Evolutionary conservation across 257 asterid genomes (phyloP).

Genomic region (Penstemon davidsonii): DNA sequence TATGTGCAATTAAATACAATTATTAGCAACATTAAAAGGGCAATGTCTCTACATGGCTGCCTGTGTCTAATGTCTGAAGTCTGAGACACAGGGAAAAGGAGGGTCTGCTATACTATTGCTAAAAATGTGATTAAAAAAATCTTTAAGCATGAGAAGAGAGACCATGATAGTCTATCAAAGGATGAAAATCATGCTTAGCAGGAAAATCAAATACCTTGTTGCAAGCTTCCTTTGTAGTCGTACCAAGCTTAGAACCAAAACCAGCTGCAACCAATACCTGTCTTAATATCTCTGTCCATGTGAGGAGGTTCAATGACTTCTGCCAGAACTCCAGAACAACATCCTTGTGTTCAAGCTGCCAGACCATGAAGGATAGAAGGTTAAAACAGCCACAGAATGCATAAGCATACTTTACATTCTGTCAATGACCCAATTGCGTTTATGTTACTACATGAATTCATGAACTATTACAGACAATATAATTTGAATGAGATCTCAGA

Average conservation of each 20-base stretch:
- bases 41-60: constrained; percentile 13
- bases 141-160: constrained; percentile 21
- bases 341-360: constrained; percentile 63
- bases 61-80: constrained; percentile 17
- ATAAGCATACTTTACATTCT: constrained; percentile 8
- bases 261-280: constrained; percentile 90
- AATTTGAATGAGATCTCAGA: background rate
- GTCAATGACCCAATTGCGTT: constrained; percentile 15
- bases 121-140: constrained; percentile 16
- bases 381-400: constrained; percentile 18
- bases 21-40: background rate
- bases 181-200: constrained; percentile 23
- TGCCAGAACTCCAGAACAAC: constrained; percentile 66
- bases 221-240: constrained; percentile 38
- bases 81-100: constrained; percentile 7
- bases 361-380: constrained; percentile 25
- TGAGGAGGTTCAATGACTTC: constrained; percentile 76
- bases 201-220: constrained; percentile 59
- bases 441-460: background rate
- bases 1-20: constrained; percentile 6
- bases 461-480: constrained; percentile 17
- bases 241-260: constrained; percentile 67
- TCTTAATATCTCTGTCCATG: constrained; percentile 89
- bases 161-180: constrained; percentile 9
- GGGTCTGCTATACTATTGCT: constrained; percentile 22